Base-by-base conservation (phyloP, 768 basidiomycete genomes). In the Lactifluus subvellereus region DNA sequence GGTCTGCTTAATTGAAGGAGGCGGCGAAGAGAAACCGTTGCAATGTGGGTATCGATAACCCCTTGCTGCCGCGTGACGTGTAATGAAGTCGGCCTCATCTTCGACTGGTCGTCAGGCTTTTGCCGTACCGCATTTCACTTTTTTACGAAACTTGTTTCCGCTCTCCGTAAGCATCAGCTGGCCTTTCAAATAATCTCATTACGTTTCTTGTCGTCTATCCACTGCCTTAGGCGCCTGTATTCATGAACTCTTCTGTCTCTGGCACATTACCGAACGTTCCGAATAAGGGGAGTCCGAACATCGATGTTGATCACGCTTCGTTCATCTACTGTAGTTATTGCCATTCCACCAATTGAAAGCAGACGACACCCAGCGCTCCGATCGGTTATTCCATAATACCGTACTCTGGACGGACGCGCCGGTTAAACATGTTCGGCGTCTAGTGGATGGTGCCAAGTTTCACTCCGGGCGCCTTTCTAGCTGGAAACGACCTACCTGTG, bases 401-500 rank as follows among this genome's bases (percentile, higher is more conserved):
- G 82, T 87, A 5, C 75, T 86, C 27, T 86, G 84, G 83, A 82
- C 84, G 9, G 70, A 79, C 65, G 76, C 76, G 67, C 77, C 79
- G 8, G 69, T 81, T 14, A 75, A 78, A 59, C 74, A 81, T 30
- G 52, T 66, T 52, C 74, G 69, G 60, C 75, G 85, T 2, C 78
- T 82, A 13, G 83, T 84, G 64, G 84, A 86, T 66, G 70, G 76
- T 42, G 58, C 66, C 20, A 84, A 81, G 10, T 62, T 75, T 65
- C 85, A 85, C 74, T 79, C 79, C 66, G 85, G 85, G 84, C 53
- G 81, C 82, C 2, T 85, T 87, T 72, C 54, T 82, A 33, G 9
- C 60, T 54, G 67, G 61, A 54, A 66, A 59, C 50, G 72, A 71
- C 48, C 64, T 71, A 18, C 78, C 81, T 22, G 73, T 83, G 54